A percentile compares a stretch with the other conserved stretches of the same genome.
phyloP scores from a whole-genome alignment of 306 rosid species.

The Lathyrus tuberosus region DNA sequence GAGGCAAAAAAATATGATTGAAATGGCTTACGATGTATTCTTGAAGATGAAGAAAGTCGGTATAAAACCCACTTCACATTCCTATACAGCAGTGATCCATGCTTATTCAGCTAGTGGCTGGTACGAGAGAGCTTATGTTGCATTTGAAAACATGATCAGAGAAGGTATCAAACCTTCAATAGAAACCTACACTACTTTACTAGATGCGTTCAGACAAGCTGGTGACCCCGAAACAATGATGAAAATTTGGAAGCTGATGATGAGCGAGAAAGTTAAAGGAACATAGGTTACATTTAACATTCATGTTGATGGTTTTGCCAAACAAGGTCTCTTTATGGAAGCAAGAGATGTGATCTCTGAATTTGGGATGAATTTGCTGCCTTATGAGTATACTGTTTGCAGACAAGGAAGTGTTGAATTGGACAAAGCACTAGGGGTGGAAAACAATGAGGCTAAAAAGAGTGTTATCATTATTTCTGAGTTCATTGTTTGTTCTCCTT shows the following conservation, averaged over 20 bases:
- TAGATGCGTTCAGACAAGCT: constrained; percentile 81
- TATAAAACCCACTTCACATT: constrained; percentile 76
- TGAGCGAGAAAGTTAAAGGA: constrained; percentile 62
- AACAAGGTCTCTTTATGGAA: constrained; percentile 77
- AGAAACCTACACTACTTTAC: constrained; percentile 83
- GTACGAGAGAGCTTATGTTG: constrained; percentile 79
- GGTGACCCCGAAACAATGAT: constrained; percentile 71
- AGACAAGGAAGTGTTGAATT: too few relatives aligned
- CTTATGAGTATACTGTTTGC: too few relatives aligned
- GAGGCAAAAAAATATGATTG: constrained; percentile 68
- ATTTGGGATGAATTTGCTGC: too few relatives aligned
- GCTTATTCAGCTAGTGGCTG: constrained; percentile 79
- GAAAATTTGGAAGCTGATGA: constrained; percentile 86
- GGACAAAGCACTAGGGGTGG: too few relatives aligned
- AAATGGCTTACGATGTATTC: constrained; percentile 88
- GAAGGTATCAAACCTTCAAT: constrained; percentile 77
- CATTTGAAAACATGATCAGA: constrained; percentile 73
- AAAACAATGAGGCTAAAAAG: too few relatives aligned
- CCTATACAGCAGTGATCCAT: constrained; percentile 87
- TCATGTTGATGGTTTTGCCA: constrained; percentile 87
- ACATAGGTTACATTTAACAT: constrained; percentile 71
- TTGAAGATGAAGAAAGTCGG: constrained; percentile 83
- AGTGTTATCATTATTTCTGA: too few relatives aligned
- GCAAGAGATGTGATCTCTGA: constrained; percentile 83
- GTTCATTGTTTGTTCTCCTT: too few relatives aligned